Conservation (phyloP, 139 green algal species). For the Tetradesmus lagerheimii region DNA sequence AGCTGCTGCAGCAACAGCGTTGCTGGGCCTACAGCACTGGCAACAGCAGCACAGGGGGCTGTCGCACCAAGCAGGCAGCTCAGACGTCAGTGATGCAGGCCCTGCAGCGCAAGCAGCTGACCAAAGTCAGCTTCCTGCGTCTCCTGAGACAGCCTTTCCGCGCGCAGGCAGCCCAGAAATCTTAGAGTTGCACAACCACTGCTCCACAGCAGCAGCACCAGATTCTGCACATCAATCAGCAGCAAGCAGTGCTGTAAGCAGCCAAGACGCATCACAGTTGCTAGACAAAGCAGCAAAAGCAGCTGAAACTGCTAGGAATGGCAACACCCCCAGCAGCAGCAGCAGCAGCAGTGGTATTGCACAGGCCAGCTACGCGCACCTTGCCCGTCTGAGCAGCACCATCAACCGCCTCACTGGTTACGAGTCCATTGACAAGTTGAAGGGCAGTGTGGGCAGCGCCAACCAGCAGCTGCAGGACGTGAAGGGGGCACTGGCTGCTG, state of each 20-base stretch:
- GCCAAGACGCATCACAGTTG: background rate
- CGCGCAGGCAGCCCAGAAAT: no score
- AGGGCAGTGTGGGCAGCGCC: conserved; percentile 9
- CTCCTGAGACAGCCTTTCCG: no score
- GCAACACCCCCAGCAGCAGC: background rate
- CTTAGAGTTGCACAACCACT: no score
- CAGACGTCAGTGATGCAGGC: background rate
- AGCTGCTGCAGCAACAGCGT: background rate
- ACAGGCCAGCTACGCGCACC: background rate
- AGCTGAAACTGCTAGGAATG: background rate
- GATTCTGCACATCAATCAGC: background rate
- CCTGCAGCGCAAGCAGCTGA: background rate
- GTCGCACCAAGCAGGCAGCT: background rate
- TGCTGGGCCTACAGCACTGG: background rate
- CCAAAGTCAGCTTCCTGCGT: background rate
- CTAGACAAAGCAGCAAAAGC: background rate
- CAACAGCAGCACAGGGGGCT: background rate
- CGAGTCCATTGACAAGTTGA: conserved; percentile 35
- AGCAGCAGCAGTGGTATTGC: background rate
- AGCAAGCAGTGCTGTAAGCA: background rate
- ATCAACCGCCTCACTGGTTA: conserved; percentile 45
- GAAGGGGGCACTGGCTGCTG: conserved; percentile 14
- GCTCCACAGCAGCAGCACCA: background rate
- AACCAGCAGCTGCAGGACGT: conserved; percentile 26
- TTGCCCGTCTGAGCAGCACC: conserved; percentile 12